Evolutionary conservation across 768 basidiomycete species (phyloP).

Genomic region (Lactarius quietus): DNA sequence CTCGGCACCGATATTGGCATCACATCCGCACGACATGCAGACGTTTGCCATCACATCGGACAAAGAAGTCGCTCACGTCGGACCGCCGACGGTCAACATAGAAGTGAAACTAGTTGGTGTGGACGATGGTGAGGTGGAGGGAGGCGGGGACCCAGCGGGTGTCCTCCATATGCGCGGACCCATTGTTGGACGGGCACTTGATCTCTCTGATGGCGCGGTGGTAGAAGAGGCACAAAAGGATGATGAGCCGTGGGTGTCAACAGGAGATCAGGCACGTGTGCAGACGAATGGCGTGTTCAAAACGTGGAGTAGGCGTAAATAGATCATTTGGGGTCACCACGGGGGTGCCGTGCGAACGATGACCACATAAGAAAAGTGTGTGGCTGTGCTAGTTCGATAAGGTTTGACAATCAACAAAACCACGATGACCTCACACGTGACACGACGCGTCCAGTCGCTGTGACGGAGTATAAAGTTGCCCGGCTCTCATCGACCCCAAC

Average conservation of each 20-base stretch:
- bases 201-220: constrained; percentile 40
- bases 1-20: constrained; percentile 74
- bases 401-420: constrained; percentile 27
- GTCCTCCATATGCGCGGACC: constrained; percentile 66
- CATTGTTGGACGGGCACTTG: constrained; percentile 55
- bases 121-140: constrained; percentile 61
- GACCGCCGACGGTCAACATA: constrained; percentile 81
- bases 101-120: constrained; percentile 77
- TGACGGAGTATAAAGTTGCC: constrained; percentile 25
- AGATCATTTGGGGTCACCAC: background rate
- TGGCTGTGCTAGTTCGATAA: constrained; percentile 24
- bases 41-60: constrained; percentile 41
- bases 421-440: constrained; percentile 24
- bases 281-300: constrained; percentile 38
- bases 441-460: constrained; percentile 20
- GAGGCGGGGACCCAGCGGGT: constrained; percentile 63
- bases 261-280: constrained; percentile 34
- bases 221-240: constrained; percentile 26
- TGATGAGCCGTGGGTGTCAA: constrained; percentile 32
- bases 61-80: constrained; percentile 52
- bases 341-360: background rate
- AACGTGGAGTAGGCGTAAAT: constrained; percentile 22
- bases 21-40: constrained; percentile 85
- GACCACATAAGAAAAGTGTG: background rate
- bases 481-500: background rate